A percentile compares a stretch with the other conserved stretches of the same genome.
Conservation (phyloP, 192 early-diverging fungal genomes). For the Coemansia sp. region DNA sequence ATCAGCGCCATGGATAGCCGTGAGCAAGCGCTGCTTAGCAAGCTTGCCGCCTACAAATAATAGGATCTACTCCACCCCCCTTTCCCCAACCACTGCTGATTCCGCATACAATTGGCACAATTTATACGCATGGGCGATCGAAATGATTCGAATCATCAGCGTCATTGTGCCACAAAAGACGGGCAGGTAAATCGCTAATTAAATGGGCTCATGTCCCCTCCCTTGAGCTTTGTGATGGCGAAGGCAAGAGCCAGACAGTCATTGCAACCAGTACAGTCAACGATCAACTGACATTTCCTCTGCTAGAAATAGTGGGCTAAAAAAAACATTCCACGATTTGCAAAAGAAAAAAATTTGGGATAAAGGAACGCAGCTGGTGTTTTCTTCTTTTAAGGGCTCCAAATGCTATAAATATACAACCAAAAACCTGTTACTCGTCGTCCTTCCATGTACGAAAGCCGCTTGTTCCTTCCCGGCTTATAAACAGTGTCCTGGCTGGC, state of each 20-base stretch:
- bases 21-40: constrained; percentile 17
- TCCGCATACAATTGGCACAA: not conserved
- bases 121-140: not conserved
- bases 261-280: not conserved
- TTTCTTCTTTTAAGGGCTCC: not conserved
- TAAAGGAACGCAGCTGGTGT: not conserved
- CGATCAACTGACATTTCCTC: not conserved
- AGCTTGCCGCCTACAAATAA: not conserved
- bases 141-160: not conserved
- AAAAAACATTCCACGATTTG: not conserved
- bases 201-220: not conserved
- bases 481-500: not conserved
- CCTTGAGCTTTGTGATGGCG: not conserved
- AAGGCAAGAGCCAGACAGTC: not conserved
- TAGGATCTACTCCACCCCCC: not conserved
- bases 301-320: not conserved
- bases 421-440: not conserved
- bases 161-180: not conserved
- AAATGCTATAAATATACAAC: not conserved
- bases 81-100: not conserved
- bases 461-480: not conserved
- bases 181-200: not conserved
- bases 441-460: not conserved
- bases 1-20: constrained; percentile 23
- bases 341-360: not conserved